Percentiles rank a stretch among this genome's conserved stretches.
phyloP scores from a whole-genome alignment of 1,284 basidiomycete species.

The Paramarasmius palmivorus region DNA sequence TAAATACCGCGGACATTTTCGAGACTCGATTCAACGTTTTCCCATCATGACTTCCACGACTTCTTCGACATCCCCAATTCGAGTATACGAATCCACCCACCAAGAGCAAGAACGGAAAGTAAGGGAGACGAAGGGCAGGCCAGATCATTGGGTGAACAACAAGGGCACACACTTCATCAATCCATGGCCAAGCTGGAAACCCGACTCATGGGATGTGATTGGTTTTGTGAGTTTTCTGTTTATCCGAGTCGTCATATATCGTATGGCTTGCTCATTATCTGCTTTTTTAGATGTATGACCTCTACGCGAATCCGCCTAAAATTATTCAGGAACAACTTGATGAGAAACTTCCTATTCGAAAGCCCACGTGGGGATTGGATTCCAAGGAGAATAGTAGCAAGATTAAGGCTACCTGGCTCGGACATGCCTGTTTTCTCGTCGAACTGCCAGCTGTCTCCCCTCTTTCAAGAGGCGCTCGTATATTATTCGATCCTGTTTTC shows the following conservation, averaged over 20 bases:
- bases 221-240: background rate
- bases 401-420: slow-evolving; percentile 73
- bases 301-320: background rate
- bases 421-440: slow-evolving; percentile 73
- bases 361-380: slow-evolving; percentile 37
- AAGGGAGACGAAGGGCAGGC: background rate
- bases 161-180: background rate
- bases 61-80: background rate
- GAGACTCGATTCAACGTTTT: too few species aligned
- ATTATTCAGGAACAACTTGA: background rate
- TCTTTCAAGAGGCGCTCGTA: slow-evolving; percentile 50
- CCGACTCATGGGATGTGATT: background rate
- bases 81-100: background rate
- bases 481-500: slow-evolving; percentile 77
- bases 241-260: background rate
- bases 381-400: slow-evolving; percentile 26
- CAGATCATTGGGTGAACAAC: background rate
- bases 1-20: too few species aligned
- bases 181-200: background rate
- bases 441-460: slow-evolving; percentile 48
- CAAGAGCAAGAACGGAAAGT: background rate
- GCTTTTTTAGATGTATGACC: background rate
- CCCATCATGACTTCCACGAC: too few species aligned
- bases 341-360: slow-evolving; percentile 13
- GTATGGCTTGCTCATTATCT: background rate